Evolutionary conservation across 495 filamentous ascomycete species (phyloP), one percentile per base, ranked within the genome.

Genomic region (Aspergillus heteromorphus): DNA sequence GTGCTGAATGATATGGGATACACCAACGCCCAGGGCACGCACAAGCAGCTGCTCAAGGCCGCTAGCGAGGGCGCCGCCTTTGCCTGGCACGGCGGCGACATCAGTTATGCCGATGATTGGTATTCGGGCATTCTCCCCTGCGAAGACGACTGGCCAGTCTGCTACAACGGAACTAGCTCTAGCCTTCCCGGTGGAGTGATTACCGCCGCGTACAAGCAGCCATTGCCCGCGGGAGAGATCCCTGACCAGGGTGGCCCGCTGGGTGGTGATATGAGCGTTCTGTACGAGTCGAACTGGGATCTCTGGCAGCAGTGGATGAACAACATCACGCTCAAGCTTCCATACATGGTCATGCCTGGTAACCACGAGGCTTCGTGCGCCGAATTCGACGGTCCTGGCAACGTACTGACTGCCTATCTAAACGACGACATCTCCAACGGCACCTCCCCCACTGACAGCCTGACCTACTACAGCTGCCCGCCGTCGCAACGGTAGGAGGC

Each of bases 391-490:
- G 77, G 76, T 4, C 70, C 70, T 4, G 63, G 65, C 41, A 75
- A 79, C 51, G 48, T 66, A 18, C 50, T 79, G 54, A 76, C 76
- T 16, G 74, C 76, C 25, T 81, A 79, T 45, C 58, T 81, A 47
- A 70, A 76, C 45, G 54, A 71, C 14, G 56, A 67, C 17, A 52
- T 61, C 23, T 36, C 66, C 21, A 73, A 72, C 53, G 57, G 57
- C 17, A 70, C 66, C 20, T 58, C 63, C 9, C 8, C 64, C 8
- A 54, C 61, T 17, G 53, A 53, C 7, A 70, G 48, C 4, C 65
- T 79, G 14, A 80, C 70, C 3, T 80, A 79, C 67, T 79, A 79
- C 57, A 73, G 80, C 21, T 83, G 81, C 58, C 70, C 74, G 6
- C 65, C 68, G 5, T 80, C 77, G 4, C 80, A 83, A 67, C 74